Conservation (phyloP, 2,329 filamentous ascomycete species). For the Trichoderma lentiforme region DNA sequence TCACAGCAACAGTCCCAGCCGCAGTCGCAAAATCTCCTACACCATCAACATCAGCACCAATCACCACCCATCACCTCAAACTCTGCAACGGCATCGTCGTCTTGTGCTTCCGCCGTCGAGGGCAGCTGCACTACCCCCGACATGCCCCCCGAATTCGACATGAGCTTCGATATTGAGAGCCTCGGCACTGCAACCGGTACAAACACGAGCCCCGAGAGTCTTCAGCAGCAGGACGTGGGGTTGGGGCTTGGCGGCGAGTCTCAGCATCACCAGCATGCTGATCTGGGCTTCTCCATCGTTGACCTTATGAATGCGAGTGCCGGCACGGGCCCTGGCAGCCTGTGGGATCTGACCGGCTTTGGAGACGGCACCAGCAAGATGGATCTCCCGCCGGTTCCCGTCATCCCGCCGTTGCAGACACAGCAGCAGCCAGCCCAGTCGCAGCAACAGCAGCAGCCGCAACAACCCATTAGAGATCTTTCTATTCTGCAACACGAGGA, state of each 20-base stretch:
- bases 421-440: constrained; percentile 2
- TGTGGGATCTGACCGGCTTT: constrained; percentile 19
- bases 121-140: constrained; percentile 22
- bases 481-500: constrained; percentile 25
- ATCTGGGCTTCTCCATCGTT: constrained; percentile 36
- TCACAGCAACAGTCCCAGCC: constrained; percentile 34
- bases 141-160: constrained; percentile 34
- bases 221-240: constrained; percentile 23
- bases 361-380: constrained; percentile 29
- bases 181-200: constrained; percentile 29
- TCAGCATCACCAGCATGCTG: constrained; percentile 15
- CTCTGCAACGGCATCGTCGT: neutral
- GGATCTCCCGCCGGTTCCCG: constrained; percentile 30
- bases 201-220: constrained; percentile 33
- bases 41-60: constrained; percentile 31
- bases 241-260: constrained; percentile 25
- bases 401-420: constrained; percentile 20
- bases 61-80: constrained; percentile 24
- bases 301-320: constrained; percentile 29
- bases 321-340: neutral
- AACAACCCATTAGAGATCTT: constrained; percentile 30
- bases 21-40: neutral
- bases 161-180: constrained; percentile 36
- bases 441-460: constrained; percentile 7
- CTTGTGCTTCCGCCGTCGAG: constrained; percentile 23